These are phyloP conservation scores for Colletotrichum kahawae DNA, from an alignment of 2,329 filamentous ascomycete species.

Conservation along the genomic window DNA sequence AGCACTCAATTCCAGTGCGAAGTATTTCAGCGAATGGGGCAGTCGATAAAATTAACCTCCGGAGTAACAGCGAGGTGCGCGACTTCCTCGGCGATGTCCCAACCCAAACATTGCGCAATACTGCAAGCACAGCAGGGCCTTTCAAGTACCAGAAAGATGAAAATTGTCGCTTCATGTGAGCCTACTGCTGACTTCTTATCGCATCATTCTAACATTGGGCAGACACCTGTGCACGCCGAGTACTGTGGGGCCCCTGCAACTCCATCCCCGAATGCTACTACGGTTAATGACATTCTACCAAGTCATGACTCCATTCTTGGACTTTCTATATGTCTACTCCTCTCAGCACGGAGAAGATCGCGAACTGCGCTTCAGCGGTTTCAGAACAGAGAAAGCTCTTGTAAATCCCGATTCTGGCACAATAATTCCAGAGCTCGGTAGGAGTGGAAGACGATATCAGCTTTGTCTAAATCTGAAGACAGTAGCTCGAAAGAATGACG, in stretches of 20 bases:
- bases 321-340: slow-evolving; percentile 43
- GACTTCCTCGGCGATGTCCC: too few relatives aligned
- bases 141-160: neutral
- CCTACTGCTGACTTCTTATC: too few relatives aligned
- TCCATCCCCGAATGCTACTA: slow-evolving; percentile 10
- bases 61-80: neutral
- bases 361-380: slow-evolving; percentile 40
- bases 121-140: too few relatives aligned
- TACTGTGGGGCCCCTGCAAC: neutral
- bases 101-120: too few relatives aligned
- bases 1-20: neutral
- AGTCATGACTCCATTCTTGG: slow-evolving; percentile 43
- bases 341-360: slow-evolving; percentile 26
- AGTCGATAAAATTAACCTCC: neutral
- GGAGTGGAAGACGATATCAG: slow-evolving; percentile 39
- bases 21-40: neutral
- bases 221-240: neutral
- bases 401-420: slow-evolving; percentile 13
- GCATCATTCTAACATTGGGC: neutral
- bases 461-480: slow-evolving; percentile 39
- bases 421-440: slow-evolving; percentile 27
- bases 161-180: neutral
- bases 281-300: slow-evolving; percentile 36
- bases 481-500: slow-evolving; percentile 12
- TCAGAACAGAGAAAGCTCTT: slow-evolving; percentile 37